These are phyloP conservation scores for Cryptococcus amylolentus DNA, from an alignment of 1,284 basidiomycete genomes.

Conservation along the genomic window DNA sequence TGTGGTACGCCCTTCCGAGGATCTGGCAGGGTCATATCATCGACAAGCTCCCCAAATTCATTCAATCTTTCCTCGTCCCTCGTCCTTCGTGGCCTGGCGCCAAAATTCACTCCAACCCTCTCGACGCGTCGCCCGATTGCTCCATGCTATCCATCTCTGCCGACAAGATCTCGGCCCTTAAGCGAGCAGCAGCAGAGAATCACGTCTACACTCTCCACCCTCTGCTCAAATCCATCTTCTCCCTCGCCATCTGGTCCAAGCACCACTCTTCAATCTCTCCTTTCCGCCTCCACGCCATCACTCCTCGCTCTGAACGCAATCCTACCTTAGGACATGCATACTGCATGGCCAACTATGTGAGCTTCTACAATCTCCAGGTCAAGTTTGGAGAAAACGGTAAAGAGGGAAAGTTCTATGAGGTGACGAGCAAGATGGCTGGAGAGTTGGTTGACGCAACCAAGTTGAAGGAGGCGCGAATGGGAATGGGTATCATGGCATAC, in stretches of 20 bases:
- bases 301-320: constrained; percentile 31
- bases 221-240: constrained; percentile 26
- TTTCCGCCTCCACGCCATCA: constrained; percentile 8
- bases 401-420: constrained; percentile 26
- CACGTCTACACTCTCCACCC: constrained; percentile 36
- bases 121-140: constrained; percentile 6
- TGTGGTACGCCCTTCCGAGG: constrained; percentile 16
- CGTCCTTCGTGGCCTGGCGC: constrained; percentile 28
- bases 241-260: constrained; percentile 28
- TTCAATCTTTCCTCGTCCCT: constrained; percentile 21
- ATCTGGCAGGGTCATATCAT: constrained; percentile 32
- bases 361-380: constrained; percentile 14
- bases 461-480: constrained; percentile 18
- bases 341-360: constrained; percentile 34
- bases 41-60: constrained; percentile 29
- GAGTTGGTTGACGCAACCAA: constrained; percentile 7
- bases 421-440: constrained; percentile 6
- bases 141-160: constrained; percentile 16
- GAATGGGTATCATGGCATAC: constrained; percentile 32
- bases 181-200: constrained; percentile 16
- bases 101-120: constrained; percentile 9
- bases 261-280: constrained; percentile 6
- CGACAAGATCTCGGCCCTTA: constrained; percentile 16
- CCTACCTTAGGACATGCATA: constrained; percentile 19
- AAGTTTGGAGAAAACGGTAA: not conserved